Conservation (phyloP, 352 stramenopile genomes). For the Pythium monospermum region DNA sequence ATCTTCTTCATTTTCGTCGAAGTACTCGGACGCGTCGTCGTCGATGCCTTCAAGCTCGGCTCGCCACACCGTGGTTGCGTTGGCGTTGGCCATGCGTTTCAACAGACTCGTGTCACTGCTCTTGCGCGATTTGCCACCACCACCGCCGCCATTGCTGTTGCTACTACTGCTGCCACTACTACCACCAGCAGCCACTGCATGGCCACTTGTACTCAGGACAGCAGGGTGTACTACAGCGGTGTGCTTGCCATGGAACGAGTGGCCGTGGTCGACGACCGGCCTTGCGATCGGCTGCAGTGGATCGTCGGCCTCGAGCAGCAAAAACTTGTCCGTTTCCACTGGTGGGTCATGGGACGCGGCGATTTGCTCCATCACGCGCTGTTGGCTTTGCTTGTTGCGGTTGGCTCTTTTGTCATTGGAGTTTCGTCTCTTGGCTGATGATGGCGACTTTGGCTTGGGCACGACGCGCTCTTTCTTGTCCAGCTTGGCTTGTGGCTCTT, state of each 20-base stretch:
- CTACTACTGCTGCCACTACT: too few species aligned
- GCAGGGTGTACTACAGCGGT: too few species aligned
- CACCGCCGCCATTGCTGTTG: background rate
- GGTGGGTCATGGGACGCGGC: slow-evolving; percentile 19
- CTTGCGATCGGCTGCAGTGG: too few species aligned
- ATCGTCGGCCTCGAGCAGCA: too few species aligned
- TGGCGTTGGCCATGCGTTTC: slow-evolving; percentile 44
- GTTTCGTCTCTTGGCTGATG: slow-evolving; percentile 25
- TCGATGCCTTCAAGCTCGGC: slow-evolving; percentile 43
- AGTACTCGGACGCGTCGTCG: slow-evolving; percentile 24
- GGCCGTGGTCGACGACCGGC: background rate
- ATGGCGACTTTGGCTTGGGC: slow-evolving; percentile 33
- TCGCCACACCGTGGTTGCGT: slow-evolving; percentile 48
- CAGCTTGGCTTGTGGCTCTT: slow-evolving; percentile 36
- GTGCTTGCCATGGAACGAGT: too few species aligned
- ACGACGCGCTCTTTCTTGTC: slow-evolving; percentile 37
- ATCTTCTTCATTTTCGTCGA: background rate
- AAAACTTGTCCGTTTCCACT: too few species aligned
- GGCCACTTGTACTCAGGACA: too few species aligned
- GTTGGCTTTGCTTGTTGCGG: slow-evolving; percentile 39
- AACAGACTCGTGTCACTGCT: slow-evolving; percentile 49
- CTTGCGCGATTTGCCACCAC: slow-evolving; percentile 29
- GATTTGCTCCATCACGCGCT: slow-evolving; percentile 40
- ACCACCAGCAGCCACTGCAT: too few species aligned
- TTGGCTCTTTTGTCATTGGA: slow-evolving; percentile 53